Evolutionary conservation across 306 rosid genomes (phyloP), one percentile per base, ranked within the genome.

Genomic region (Rubus idaeus): DNA sequence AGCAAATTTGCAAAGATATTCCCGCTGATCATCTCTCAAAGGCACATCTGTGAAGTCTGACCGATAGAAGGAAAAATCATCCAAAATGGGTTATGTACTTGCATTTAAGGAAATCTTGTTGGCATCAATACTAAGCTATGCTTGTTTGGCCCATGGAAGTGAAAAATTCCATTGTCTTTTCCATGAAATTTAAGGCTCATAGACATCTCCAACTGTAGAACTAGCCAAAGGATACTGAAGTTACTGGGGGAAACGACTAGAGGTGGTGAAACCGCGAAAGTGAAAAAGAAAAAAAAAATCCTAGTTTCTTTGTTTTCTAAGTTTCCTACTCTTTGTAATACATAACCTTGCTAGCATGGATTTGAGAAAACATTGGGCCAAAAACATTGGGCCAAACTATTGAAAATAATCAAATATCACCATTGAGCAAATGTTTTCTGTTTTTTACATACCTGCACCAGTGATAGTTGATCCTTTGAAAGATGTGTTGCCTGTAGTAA

Each of bases 41-140:
- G 97, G 99, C 79, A 95, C 97, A 52, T 94, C 98, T 13, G 98
- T 92, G 88, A 94, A 94, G 76, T 94, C 98, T 90, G 90, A 42
- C 70, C 68, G 62, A 55, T 20, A 12, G 53, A 82, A 42, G 66
- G 72, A 68, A 73, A 73, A 68, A 81, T n/a, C 61, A 68, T 61
- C 46, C 62, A 64, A 86, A 14, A 63, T 66, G 66, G 66, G 44
- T 68, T 67, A 56, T 5, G 45, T 8, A 81, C 57, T 26, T 68
- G 23, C 45, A 30, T 14, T 69, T 79, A 75, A 20, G 37, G 68
- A 72, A 18, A 20, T 21, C n/a, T 37, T 64, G 52, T 41, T 35
- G 57, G 8, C 60, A 51, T 4, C 11, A 17, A 50, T 61, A 2
- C 23, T 9, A 4, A 8, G 41, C 44, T n/a, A 16, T 14, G 46